Evolutionary conservation across 208 protist genomes (phyloP).

Genomic region (Herpetomonas muscarum): DNA sequence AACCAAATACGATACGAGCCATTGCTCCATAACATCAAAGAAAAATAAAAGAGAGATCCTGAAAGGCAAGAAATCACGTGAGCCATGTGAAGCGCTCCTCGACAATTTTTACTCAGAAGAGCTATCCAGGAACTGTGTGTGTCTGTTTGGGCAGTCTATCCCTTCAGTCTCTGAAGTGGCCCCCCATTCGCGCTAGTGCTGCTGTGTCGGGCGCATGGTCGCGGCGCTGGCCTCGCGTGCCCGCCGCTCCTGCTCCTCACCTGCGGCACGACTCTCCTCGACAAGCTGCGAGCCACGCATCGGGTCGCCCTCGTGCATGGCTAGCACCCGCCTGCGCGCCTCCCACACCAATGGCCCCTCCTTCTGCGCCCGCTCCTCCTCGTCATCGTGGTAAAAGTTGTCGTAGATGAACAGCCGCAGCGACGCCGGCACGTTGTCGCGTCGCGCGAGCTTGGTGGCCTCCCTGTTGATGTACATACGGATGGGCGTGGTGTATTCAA

Average conservation of each 20-base stretch:
- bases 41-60: constrained; percentile 1
- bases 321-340: constrained; percentile 6
- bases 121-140: no score
- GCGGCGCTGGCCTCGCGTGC: constrained; percentile 15
- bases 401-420: constrained; percentile 53
- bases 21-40: neutral
- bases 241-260: constrained; percentile 29
- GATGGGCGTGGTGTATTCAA: constrained; percentile 19
- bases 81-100: neutral
- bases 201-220: neutral
- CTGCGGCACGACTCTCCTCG: constrained; percentile 17
- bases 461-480: constrained; percentile 20
- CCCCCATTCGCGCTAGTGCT: neutral
- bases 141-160: no score
- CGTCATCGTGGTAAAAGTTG: constrained; percentile 57
- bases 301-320: constrained; percentile 9
- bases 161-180: neutral
- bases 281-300: neutral
- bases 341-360: constrained; percentile 6
- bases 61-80: neutral
- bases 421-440: constrained; percentile 45
- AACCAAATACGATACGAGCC: no score
- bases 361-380: constrained; percentile 15
- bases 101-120: constrained; percentile 11
- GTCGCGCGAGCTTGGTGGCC: constrained; percentile 30